Evolutionary conservation across 1,284 basidiomycete species (phyloP).

Genomic region (Volvariella volvacea): DNA sequence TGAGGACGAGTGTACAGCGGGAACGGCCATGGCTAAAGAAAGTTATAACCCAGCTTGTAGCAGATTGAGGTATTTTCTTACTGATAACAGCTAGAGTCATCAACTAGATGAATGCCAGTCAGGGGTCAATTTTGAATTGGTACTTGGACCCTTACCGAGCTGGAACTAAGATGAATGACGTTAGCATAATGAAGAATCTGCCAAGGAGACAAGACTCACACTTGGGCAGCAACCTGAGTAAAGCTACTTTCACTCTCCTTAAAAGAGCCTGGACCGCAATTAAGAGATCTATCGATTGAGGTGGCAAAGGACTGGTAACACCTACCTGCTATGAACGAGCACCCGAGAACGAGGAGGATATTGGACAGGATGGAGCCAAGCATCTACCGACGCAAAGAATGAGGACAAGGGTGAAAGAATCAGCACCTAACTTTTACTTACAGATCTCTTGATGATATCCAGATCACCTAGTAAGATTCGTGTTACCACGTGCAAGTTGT

Average conservation of each 20-base stretch:
- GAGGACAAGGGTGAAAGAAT: neutral
- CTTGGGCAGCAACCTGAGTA: conserved; percentile 79
- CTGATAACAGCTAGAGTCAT: conserved; percentile 89
- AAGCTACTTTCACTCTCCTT: conserved; percentile 67
- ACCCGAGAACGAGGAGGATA: conserved; percentile 81
- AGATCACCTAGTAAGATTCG: conserved; percentile 50
- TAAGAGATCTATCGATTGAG: conserved; percentile 1
- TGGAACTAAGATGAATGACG: conserved; percentile 32
- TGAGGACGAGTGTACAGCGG: conserved; percentile 66
- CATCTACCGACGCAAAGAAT: conserved; percentile 43
- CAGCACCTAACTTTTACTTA: conserved; percentile 25
- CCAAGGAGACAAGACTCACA: conserved; percentile 41
- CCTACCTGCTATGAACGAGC: conserved; percentile 76
- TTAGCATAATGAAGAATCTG: conserved; percentile 6
- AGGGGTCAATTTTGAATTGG: conserved; percentile 5
- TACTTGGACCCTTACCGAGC: conserved; percentile 45
- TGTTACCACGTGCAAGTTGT: conserved; percentile 1
- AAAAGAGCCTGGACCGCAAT: conserved; percentile 57
- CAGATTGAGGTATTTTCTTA: conserved; percentile 26
- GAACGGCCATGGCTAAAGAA: conserved; percentile 71
- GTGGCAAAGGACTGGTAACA: neutral
- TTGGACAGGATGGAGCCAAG: conserved; percentile 87
- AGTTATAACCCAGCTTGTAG: conserved; percentile 9
- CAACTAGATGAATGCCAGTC: conserved; percentile 35
- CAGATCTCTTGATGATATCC: conserved; percentile 83